Evolutionary conservation across 306 rosid genomes (phyloP).

Genomic region (Vicia villosa): DNA sequence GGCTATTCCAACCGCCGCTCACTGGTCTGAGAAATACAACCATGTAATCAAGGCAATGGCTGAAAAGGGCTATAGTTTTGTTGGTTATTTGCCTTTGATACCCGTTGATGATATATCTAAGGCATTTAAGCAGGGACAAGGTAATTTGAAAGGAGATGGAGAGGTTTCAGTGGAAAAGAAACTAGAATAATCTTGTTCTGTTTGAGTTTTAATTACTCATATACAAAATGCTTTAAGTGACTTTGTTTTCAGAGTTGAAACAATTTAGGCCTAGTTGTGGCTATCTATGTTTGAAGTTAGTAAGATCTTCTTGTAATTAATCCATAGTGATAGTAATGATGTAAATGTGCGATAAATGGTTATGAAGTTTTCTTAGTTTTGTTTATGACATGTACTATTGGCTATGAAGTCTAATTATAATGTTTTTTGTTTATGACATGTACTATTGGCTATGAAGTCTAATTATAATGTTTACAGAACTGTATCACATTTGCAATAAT

Average conservation of each 20-base stretch:
- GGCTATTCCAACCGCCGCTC: constrained; percentile 54
- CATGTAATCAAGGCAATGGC: constrained; percentile 45
- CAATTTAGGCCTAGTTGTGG: constrained; percentile 23
- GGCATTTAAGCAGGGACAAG: constrained; percentile 50
- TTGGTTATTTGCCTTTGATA: constrained; percentile 65
- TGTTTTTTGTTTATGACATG: background rate
- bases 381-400: background rate
- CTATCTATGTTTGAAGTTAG: constrained; percentile 5
- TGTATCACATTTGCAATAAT: too few species aligned
- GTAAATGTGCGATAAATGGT: constrained; percentile 32
- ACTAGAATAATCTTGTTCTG: constrained; percentile 50
- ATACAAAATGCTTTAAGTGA: background rate
- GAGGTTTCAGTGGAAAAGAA: constrained; percentile 20
- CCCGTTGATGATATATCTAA: constrained; percentile 62
- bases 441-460: background rate
- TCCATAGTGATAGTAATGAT: constrained; percentile 19
- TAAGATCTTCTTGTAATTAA: constrained; percentile 22
- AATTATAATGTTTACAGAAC: background rate
- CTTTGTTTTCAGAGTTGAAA: constrained; percentile 1
- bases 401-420: background rate
- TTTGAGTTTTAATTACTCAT: constrained; percentile 22
- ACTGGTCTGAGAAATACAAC: constrained; percentile 66
- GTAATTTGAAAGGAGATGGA: constrained; percentile 33
- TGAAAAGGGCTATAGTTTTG: constrained; percentile 54
- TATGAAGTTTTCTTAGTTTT: background rate